Evolutionary conservation across 345 rosid genomes (phyloP).

Genomic region (Crucihimalaya himalaica): DNA sequence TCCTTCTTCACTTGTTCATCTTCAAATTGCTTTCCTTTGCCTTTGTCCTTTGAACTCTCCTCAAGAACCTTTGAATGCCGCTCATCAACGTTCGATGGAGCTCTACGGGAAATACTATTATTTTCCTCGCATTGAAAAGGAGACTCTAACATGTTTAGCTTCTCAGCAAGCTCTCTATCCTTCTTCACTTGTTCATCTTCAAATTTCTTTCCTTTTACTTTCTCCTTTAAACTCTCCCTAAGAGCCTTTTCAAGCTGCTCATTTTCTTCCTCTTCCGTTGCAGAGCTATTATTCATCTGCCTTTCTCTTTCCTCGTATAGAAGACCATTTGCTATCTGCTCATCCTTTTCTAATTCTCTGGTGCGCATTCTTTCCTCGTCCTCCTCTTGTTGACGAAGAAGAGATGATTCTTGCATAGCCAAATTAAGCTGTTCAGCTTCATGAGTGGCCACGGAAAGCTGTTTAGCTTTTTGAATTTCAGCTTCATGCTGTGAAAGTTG

Average conservation of each 20-base stretch:
- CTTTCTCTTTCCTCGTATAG: conserved; percentile 14
- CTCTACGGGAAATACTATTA: not conserved
- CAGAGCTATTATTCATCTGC: not conserved
- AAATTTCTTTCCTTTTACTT: conserved; percentile 22
- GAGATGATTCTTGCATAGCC: conserved; percentile 18
- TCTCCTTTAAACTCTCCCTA: conserved; percentile 36
- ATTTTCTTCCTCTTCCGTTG: conserved; percentile 16
- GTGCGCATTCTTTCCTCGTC: conserved; percentile 11
- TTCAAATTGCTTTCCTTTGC: conserved; percentile 10
- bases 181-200: conserved; percentile 60
- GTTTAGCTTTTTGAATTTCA: not conserved
- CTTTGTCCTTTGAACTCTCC: conserved; percentile 41
- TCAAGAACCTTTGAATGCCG: conserved; percentile 15
- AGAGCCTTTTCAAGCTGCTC: conserved; percentile 25
- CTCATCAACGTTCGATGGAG: not conserved
- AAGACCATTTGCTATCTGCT: conserved; percentile 15
- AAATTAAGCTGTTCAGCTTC: not conserved
- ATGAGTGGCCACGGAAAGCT: conserved; percentile 1
- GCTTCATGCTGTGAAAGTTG: not conserved
- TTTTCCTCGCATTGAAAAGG: conserved; percentile 43
- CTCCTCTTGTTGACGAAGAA: not conserved
- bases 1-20: conserved; percentile 66
- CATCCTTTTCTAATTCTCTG: conserved; percentile 19
- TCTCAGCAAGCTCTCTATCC: conserved; percentile 70
- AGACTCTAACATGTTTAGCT: conserved; percentile 45